phyloP scores from a whole-genome alignment of 495 filamentous ascomycete species.

The Aspergillus kassunensis region DNA sequence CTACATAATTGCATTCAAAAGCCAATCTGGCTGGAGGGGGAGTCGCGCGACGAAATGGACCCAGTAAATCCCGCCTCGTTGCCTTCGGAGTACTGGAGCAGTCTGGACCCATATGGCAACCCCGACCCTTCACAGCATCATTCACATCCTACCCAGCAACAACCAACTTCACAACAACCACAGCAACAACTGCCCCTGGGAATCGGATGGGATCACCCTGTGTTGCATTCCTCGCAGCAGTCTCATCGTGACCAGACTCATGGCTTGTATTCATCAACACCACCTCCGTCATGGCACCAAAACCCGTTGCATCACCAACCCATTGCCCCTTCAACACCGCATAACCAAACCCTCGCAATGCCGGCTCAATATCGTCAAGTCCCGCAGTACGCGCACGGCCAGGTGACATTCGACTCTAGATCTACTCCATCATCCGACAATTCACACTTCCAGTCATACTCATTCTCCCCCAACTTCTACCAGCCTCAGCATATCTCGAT shows the following conservation, averaged over 20 bases:
- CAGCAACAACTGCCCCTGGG: constrained; percentile 26
- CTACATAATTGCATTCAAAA: neutral
- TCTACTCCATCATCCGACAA: constrained; percentile 28
- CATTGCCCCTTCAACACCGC: constrained; percentile 15
- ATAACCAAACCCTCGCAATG: constrained; percentile 23
- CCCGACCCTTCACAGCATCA: constrained; percentile 25
- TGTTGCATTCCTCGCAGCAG: constrained; percentile 29
- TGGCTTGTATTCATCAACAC: constrained; percentile 31
- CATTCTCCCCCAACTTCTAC: constrained; percentile 32
- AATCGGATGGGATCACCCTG: constrained; percentile 36
- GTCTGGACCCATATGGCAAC: constrained; percentile 33
- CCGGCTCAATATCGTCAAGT: constrained; percentile 31
- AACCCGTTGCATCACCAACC: constrained; percentile 29
- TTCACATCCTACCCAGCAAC: constrained; percentile 25
- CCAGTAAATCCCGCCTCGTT: constrained; percentile 28
- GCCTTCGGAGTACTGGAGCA: constrained; percentile 37
- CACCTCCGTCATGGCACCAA: constrained; percentile 36
- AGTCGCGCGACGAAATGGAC: constrained; percentile 33
- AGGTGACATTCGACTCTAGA: constrained; percentile 34
- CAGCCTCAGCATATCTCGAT: constrained; percentile 28
- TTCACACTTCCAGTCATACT: constrained; percentile 31
- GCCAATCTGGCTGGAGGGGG: constrained; percentile 13
- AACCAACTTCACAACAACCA: constrained; percentile 19
- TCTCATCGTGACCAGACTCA: constrained; percentile 18
- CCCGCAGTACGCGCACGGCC: constrained; percentile 34